Evolutionary conservation across 2,329 filamentous ascomycete species (phyloP).

Genomic region (Calonectria pteridis): DNA sequence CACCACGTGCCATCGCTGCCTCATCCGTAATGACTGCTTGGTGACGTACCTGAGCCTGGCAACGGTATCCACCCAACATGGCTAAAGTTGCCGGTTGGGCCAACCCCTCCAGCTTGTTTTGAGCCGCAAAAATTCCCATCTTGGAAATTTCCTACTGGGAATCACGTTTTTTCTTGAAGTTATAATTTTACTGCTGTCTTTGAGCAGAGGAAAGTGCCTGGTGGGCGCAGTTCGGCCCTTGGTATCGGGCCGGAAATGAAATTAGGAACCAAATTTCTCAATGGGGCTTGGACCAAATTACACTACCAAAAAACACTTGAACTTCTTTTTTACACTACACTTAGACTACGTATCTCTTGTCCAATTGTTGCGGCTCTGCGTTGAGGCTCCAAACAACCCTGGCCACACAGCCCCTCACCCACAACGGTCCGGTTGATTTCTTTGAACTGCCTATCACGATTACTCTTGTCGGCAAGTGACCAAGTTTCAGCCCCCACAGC

Average conservation of each 20-base stretch:
- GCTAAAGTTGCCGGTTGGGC: not conserved
- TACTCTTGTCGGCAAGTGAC: no score
- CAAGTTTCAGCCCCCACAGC: not conserved
- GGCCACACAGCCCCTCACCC: not conserved
- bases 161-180: not conserved
- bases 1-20: not conserved
- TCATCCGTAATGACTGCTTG: not conserved
- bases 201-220: not conserved
- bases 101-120: not conserved
- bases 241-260: not conserved
- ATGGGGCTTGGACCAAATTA: not conserved
- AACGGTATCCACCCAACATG: not conserved
- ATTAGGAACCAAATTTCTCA: not conserved
- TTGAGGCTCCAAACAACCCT: not conserved
- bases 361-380: not conserved
- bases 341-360: no score
- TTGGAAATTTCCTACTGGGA: not conserved
- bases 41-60: not conserved
- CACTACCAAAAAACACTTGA: not conserved
- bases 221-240: not conserved
- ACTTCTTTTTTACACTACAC: not conserved
- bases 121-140: not conserved
- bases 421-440: not conserved
- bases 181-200: not conserved
- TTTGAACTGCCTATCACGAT: not conserved